Conservation (phyloP, 2,329 filamentous ascomycete species). For the Cordyceps militaris region DNA sequence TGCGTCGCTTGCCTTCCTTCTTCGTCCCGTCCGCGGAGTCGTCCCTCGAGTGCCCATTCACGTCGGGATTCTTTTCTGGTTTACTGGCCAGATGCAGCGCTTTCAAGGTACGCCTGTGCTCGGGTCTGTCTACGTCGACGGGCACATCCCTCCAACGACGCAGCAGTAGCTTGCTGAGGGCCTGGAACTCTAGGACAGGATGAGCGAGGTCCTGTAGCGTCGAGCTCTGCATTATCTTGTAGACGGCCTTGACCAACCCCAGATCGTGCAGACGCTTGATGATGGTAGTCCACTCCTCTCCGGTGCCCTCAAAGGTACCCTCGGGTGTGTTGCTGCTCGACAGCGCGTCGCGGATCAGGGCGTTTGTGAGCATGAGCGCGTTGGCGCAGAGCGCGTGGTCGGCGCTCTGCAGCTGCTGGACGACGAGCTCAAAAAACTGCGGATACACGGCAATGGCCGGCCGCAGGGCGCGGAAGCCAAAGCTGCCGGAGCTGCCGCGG, state of each 20-base stretch:
- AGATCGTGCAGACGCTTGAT: constrained; percentile 90
- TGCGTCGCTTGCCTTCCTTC: constrained; percentile 64
- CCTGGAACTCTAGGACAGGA: constrained; percentile 88
- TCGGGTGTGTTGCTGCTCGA: constrained; percentile 54
- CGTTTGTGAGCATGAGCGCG: constrained; percentile 90
- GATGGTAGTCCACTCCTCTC: constrained; percentile 86
- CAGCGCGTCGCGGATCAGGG: constrained; percentile 85
- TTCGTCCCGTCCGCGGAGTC: constrained; percentile 34
- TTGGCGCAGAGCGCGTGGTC: constrained; percentile 96
- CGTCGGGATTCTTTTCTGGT: constrained; percentile 43
- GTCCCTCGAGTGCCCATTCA: constrained; percentile 33
- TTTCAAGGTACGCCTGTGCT: constrained; percentile 82
- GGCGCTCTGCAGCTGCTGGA: constrained; percentile 83
- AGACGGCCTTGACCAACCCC: constrained; percentile 87
- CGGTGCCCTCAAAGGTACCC: constrained; percentile 23
- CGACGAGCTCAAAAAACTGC: constrained; percentile 89
- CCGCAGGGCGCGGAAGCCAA: constrained; percentile 86
- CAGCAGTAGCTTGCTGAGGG: constrained; percentile 78
- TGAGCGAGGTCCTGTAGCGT: constrained; percentile 85
- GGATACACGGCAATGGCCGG: constrained; percentile 87
- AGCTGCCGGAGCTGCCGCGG: constrained; percentile 48
- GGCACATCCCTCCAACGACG: constrained; percentile 81
- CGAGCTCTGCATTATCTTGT: constrained; percentile 88
- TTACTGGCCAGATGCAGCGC: constrained; percentile 77
- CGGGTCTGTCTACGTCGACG: constrained; percentile 78